Evolutionary conservation across 75 land plant species (phyloP).

Genomic region (Ceratopteris richardii): DNA sequence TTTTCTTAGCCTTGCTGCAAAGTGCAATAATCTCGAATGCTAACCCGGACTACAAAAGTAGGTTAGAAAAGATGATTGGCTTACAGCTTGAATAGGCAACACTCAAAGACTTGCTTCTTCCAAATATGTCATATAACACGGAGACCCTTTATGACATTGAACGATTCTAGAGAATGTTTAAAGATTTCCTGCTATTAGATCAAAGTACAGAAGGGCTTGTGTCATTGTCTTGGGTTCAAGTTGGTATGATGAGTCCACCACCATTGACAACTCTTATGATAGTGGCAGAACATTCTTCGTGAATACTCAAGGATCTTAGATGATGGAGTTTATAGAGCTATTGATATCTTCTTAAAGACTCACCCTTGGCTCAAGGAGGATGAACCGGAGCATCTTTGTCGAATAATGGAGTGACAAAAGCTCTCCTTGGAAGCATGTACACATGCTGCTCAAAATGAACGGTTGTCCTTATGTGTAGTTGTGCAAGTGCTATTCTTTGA

Average conservation of each 20-base stretch:
- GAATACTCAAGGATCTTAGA: too few relatives aligned
- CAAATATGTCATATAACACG: conserved; percentile 50
- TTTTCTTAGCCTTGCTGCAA: conserved; percentile 59
- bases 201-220: too few relatives aligned
- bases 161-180: conserved; percentile 52
- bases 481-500: conserved; percentile 48
- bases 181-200: conserved; percentile 33
- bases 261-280: conserved; percentile 34
- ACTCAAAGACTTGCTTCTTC: conserved; percentile 65
- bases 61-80: conserved; percentile 73
- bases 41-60: conserved; percentile 35
- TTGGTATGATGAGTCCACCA: too few relatives aligned
- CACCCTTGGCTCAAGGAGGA: conserved; percentile 44
- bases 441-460: conserved; percentile 46
- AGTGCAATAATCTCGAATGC: conserved; percentile 53
- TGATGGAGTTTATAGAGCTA: too few relatives aligned
- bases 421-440: conserved; percentile 57
- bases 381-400: conserved; percentile 48
- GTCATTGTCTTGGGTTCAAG: too few relatives aligned
- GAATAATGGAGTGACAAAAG: conserved; percentile 51
- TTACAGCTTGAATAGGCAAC: conserved; percentile 67
- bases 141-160: conserved; percentile 64
- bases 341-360: conserved; percentile 80
- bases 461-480: conserved; percentile 55
- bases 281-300: conserved; percentile 50